Evolutionary conservation across 768 basidiomycete genomes (phyloP), one percentile per base, ranked within the genome.

Genomic region (Russula dissimulans): DNA sequence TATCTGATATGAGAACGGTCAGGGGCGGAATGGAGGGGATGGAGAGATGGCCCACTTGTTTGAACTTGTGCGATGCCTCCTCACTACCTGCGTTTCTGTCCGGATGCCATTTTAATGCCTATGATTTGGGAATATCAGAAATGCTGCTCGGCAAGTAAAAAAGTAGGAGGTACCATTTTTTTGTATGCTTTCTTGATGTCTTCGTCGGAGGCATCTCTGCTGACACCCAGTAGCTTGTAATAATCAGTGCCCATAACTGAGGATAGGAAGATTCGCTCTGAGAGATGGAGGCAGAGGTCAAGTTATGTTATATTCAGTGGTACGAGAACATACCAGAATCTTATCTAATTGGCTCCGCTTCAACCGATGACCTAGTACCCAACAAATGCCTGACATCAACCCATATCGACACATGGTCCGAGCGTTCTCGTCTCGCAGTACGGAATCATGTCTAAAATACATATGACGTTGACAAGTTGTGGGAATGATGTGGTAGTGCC

Each of bases 131-230:
- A n/a, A 43, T 18, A 42, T 65, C 7, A 61, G 22, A 38, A n/a
- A 7, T 43, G 50, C 5, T 18, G 42, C 6, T 1, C 17, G 12
- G n/a, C 29, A 26, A 2, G 22, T 22, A 41, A 36, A 59, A 44
- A 36, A 14, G 18, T 43, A 46, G 36, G 17, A 72, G 78, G 11
- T 63, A 85, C 89, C 83, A 91, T 90, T 75, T 94, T 94, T 81
- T 94, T 95, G 81, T 93, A 95, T 1, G 90, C 95, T 67, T 85
- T 89, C 75, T 97, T 97, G 69, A 98, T 88, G 10, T 88, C 86
- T 68, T 95, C 90, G 8, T 93, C 91, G 1, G 73, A 72, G 45
- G 94, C 95, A 45, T 76, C 74, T 72, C 82, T 89, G 66, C 75
- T 72, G 56, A 97, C 70, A 63, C 89, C 92, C 26, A 97, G 79